These are phyloP conservation scores for Anisodus acutangulus DNA, from an alignment of 257 asterid species.

Conservation along the genomic window DNA sequence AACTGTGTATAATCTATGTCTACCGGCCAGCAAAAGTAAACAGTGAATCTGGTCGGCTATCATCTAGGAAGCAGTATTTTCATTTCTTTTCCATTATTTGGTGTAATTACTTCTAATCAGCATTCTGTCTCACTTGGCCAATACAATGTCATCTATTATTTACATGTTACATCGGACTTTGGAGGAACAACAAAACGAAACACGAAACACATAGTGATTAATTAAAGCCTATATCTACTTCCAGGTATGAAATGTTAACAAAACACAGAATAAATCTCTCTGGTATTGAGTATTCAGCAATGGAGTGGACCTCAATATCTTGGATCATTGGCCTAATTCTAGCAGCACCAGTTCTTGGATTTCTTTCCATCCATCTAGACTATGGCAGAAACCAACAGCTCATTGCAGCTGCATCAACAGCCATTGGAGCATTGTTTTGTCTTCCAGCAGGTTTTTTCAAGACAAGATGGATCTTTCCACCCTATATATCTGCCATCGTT, in stretches of 20 bases:
- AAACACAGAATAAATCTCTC: conserved; percentile 54
- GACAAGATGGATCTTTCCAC: conserved; percentile 83
- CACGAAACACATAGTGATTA: not conserved
- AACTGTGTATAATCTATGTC: not conserved
- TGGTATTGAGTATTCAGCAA: conserved; percentile 54
- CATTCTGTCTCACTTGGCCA: not conserved
- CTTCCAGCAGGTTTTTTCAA: conserved; percentile 81
- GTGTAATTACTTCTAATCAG: not conserved
- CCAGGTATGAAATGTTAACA: conserved; percentile 69
- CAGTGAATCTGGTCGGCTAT: not conserved
- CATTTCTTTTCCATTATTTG: not conserved
- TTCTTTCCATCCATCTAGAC: conserved; percentile 69
- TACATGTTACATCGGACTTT: not conserved
- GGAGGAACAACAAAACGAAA: not conserved
- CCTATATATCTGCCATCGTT: conserved; percentile 67
- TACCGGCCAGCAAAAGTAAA: not conserved
- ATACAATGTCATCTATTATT: not conserved
- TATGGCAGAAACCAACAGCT: conserved; percentile 64
- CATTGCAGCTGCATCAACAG: conserved; percentile 73
- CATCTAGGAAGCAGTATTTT: not conserved
- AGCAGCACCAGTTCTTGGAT: conserved; percentile 68
- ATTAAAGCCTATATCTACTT: not conserved
- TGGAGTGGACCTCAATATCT: conserved; percentile 78
- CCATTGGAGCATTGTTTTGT: conserved; percentile 82
- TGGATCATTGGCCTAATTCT: conserved; percentile 77